Evolutionary conservation across 2,329 filamentous ascomycete genomes (phyloP), one percentile per base, ranked within the genome.

Genomic region (Penicillium hesseltinei): DNA sequence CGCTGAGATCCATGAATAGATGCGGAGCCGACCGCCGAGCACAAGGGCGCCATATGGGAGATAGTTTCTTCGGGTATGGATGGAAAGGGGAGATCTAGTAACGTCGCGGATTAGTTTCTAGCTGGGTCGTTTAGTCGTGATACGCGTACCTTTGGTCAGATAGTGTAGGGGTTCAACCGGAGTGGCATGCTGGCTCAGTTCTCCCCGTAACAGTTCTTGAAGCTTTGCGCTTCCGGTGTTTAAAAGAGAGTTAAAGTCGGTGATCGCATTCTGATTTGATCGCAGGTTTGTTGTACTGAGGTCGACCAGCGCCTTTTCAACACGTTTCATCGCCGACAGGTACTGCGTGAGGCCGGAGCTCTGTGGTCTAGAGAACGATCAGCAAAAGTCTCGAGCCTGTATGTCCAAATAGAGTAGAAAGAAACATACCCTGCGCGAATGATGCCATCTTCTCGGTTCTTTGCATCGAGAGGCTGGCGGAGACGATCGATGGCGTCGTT

Each of bases 281-380:
- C 91, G 87, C 51, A 99, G 79, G 66, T 97, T 97, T n/a, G 93
- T 93, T 3, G 89, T 83, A 71, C 89, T 90, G 78, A 99, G 88
- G 61, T 96, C 90, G 59, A 81, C 77, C 54, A 97, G 81, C n/a
- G 92, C 90, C 72, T 89, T 89, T 68, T 89, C 92, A 33, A 96
- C 85, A 42, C 94, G 88, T 76, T 95, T 94, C 65, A 97, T 85
- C 6, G 93, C 96, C 45, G 87, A 87, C 49, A 99, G 84, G 75
- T 96, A 99, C 66, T 90, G 90, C 38, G 86, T 83, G 56, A 99
- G 79, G 40, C 92, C 92, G 33, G 87, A 87, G 74, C 88, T 89
- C 66, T 91, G 88, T 1, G 92, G 92, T n/a, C 84, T 85, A 29
- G 52, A 38, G 15, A 39, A 25, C 13, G 11, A 46, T 53, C 42